Percentiles rank a stretch among this genome's conserved stretches.
phyloP scores from a whole-genome alignment of 768 basidiomycete genomes.

The Calvatia gigantea region DNA sequence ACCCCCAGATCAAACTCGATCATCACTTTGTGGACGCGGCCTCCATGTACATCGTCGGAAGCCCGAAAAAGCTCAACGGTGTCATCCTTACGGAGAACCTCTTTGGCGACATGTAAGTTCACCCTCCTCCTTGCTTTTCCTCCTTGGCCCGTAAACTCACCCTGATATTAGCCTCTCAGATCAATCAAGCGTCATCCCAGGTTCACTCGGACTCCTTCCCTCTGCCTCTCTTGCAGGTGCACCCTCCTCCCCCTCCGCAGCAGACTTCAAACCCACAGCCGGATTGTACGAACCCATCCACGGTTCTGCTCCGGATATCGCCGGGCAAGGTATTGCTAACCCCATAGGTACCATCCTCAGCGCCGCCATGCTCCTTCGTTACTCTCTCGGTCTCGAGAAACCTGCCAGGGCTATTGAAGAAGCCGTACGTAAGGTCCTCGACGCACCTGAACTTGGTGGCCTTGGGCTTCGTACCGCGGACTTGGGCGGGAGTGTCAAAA shows the following conservation, averaged over 20 bases:
- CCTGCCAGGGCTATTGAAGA: constrained; percentile 84
- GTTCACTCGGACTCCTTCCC: constrained; percentile 92
- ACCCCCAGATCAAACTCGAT: constrained; percentile 81
- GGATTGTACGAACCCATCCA: constrained; percentile 98
- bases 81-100: constrained; percentile 93
- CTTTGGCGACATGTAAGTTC: constrained; percentile 92
- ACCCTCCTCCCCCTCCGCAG: constrained; percentile 52
- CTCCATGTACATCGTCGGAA: constrained; percentile 91
- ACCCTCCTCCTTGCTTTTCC: not conserved
- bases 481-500: constrained; percentile 58
- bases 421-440: constrained; percentile 89
- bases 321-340: constrained; percentile 91
- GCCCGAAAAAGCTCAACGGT: constrained; percentile 90
- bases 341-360: constrained; percentile 95
- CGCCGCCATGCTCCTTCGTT: constrained; percentile 88
- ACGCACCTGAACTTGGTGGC: constrained; percentile 65
- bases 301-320: constrained; percentile 93
- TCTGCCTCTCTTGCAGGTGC: constrained; percentile 95
- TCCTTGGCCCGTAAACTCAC: constrained; percentile 2
- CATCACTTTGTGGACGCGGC: constrained; percentile 96
- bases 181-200: constrained; percentile 95
- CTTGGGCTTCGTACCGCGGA: constrained; percentile 81
- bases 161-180: constrained; percentile 74
- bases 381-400: constrained; percentile 86
- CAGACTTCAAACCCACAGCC: constrained; percentile 69